Conservation (phyloP, 306 rosid species). For the Dalbergia cochinchinensis region DNA sequence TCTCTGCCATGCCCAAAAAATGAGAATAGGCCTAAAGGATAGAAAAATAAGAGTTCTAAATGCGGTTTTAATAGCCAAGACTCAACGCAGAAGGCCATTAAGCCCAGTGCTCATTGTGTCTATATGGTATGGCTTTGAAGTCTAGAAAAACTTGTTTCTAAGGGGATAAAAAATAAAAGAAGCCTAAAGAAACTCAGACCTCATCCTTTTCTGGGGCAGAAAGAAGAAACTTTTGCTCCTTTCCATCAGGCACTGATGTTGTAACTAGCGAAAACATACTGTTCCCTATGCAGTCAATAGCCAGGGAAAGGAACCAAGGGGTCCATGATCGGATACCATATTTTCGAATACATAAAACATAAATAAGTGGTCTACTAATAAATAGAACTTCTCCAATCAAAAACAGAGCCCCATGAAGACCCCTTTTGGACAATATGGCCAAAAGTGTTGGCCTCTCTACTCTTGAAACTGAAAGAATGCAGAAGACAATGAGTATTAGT, state of each 20-base stretch:
- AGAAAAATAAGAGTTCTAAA: conserved; percentile 12
- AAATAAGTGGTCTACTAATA: conserved; percentile 83
- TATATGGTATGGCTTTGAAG: conserved; percentile 27
- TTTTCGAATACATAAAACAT: conserved; percentile 81
- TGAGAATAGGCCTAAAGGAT: no score
- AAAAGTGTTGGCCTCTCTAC: conserved; percentile 67
- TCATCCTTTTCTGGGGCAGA: conserved; percentile 80
- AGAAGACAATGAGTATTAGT: conserved; percentile 47
- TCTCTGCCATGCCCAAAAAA: no score
- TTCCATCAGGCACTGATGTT: conserved; percentile 49
- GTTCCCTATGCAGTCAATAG: conserved; percentile 67
- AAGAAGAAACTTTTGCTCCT: conserved; percentile 57
- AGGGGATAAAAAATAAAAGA: neutral
- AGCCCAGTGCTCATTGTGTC: neutral
- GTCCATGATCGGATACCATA: conserved; percentile 83
- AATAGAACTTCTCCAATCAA: conserved; percentile 77
- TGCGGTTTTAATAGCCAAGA: neutral
- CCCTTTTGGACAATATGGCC: conserved; percentile 68
- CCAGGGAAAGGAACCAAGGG: conserved; percentile 91
- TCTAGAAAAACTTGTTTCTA: conserved; percentile 33
- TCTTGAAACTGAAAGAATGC: conserved; percentile 59
- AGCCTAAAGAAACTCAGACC: conserved; percentile 63
- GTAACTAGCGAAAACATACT: conserved; percentile 70
- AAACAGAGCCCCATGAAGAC: conserved; percentile 74
- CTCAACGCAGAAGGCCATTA: conserved; percentile 5